Evolutionary conservation across 805 yeast genomes (phyloP), one percentile per base, ranked within the genome.

Genomic region (Candida insectalens): DNA sequence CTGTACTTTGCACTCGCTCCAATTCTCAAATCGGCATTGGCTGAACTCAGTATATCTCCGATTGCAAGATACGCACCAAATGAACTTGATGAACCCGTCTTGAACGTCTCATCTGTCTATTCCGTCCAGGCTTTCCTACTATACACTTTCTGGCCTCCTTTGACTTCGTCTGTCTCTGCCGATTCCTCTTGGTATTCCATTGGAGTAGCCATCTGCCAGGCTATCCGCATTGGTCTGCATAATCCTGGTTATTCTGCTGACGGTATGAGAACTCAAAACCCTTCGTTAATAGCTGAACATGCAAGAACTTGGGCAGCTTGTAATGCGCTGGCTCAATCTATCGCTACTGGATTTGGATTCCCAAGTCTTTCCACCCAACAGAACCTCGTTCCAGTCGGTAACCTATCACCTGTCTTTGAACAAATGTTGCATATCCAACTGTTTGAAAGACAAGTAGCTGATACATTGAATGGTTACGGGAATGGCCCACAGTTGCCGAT

Each of bases 151-250:
- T 89, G 97, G 98, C 97, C 97, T 1, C 96, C 96, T 3, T 68
- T 88, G 25, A 84, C 96, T 0, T 85, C 97, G 1, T 87, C 96
- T 0, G 66, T 92, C 30, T 83, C 94, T 55, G 95, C 97, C 0
- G 97, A 92, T 51, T 81, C 95, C 6, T 81, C 95, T 4, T 89
- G 96, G 95, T 84, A 83, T 51, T 84, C 96, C 1, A 79, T 85
- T 16, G 97, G 96, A 0, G 77, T 84, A 30, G 97, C 97, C 4
- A 65, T 87, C 46, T 84, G 83, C 56, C 95, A 85, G 50, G 97
- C 96, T 0, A 80, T 88, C 22, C 63, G 96, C 35, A 82, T 89
- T 12, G 97, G 98, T 0, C 63, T 92, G 19, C 95, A 92, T 49
- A 70, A 87, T 16, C 92, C 87, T 0, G 89, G 83, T 15, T 66